Evolutionary conservation across 495 filamentous ascomycete species (phyloP), one percentile per base, ranked within the genome.

Genomic region (Diplogelasinospora grovesii): DNA sequence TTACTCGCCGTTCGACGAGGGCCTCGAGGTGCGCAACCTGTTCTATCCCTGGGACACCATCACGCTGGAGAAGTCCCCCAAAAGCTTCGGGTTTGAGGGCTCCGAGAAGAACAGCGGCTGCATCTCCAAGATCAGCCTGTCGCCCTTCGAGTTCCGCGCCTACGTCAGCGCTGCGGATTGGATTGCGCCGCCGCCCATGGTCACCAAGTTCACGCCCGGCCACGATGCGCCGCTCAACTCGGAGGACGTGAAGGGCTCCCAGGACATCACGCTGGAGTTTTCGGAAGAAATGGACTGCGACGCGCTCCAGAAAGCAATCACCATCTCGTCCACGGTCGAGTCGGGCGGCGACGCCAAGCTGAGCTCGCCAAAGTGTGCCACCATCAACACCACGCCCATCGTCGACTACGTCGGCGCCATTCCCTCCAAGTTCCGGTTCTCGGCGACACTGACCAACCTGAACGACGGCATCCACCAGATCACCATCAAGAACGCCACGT

Each of bases 41-140:
- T 82, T 83, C 55, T 80, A 73, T 42, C 82, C 82, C 1, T 77
- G 77, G 43, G 81, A 86, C 29, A 76, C 80, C 49, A 59, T 71
- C 23, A 69, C 59, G 4, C 54, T 85, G 7, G 42, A 27, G 3
- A 16, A 57, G 71, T 51, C 56, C 8, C 41, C 36, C 25, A 37
- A 43, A 29, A 37, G 22, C 8, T 11, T 41, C 3, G 48, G 48
- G 10, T 51, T 54, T 22, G 31, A 32, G 3, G 41, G 44, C 10
- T 48, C 42, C 8, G 29, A 34, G 4, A 26, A 41, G 8, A 23
- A n/a, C 8, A 79, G 75, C 43, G 81, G 79, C 7, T 84, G 81
- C 49, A 50, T 81, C 4, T 52, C 65, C 32, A 65, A 51, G 11
- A 46, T 83, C 19, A 69, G 64, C 6, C 55, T 84, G 58, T 52